Evolutionary conservation across 331 rosid genomes (phyloP).

Genomic region (Telfairia occidentalis): DNA sequence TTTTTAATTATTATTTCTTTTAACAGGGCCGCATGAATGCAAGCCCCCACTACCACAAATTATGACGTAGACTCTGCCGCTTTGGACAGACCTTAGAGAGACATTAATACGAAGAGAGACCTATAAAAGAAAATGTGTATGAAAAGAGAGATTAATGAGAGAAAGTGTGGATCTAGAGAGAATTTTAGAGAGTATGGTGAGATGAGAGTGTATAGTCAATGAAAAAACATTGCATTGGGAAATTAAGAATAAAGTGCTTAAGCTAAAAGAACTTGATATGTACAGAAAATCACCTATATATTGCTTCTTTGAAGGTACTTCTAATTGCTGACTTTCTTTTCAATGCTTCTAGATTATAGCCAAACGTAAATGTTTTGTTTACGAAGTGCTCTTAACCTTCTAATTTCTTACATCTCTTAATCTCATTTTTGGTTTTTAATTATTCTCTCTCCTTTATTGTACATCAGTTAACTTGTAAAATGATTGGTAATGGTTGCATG

Average conservation of each 20-base stretch:
- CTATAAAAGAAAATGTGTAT: background rate
- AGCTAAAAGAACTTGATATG: background rate
- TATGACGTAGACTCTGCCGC: no score
- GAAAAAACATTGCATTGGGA: background rate
- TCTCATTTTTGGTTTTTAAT: background rate
- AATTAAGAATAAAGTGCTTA: background rate
- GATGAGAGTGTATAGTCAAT: background rate
- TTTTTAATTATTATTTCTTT: no score
- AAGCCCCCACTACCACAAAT: no score
- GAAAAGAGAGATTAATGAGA: background rate
- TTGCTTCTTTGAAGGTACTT: background rate
- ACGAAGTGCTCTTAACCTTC: background rate
- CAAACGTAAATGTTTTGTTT: no score
- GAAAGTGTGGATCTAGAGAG: background rate
- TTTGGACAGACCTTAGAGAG: no score
- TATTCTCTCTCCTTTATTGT: background rate
- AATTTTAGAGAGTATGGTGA: background rate
- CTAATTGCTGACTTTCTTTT: background rate
- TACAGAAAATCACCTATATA: background rate
- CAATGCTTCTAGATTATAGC: background rate
- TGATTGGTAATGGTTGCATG: background rate
- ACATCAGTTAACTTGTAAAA: background rate
- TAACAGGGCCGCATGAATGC: no score
- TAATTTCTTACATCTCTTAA: background rate
- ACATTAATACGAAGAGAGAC: background rate